Base-by-base conservation (phyloP, 371 early-diverging fungal genomes). In the Mortierella sp. region DNA sequence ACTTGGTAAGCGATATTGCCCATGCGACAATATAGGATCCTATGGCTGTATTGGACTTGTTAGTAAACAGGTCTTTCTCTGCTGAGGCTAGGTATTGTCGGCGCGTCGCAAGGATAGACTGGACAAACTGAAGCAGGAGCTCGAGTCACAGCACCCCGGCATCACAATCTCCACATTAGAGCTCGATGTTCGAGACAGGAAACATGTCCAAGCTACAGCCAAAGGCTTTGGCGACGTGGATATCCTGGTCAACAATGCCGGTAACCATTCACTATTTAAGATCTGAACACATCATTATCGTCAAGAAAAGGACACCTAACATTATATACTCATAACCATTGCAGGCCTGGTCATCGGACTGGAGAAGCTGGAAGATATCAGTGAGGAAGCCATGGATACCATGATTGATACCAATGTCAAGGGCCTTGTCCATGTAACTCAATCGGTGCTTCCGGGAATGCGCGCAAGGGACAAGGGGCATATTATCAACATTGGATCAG, bases 391-490 rank as follows among this genome's bases (percentile, higher is more conserved):
- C 12, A 84, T 93, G 67, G 92, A 96, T 67, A 82, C 86, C 50
- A 92, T 96, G 90, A 67, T 98, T 44, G 91, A 92, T 54, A 96
- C 96, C 45, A 98, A 98, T 71, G 89, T 97, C 66, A 95, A 96
- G 73, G 96, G 94, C 1, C 79, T 92, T 0, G 69, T 92, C 12
- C 88, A 87, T 54, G 88, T 92, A 8, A 93, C 94, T n/a, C 90
- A 94, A 59, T 93, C 94, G 1, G 83, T 95, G 14, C 67, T 97
- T n/a, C 92, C 91, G 1, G 81, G 84, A 5, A 95, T 98, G 95
- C 92, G 90, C 76, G 80, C 82, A 41, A 80, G 91, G 0, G 81
- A 86, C 55, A 56, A 63, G 2, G 97, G 97, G 2, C 92, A 94
- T 74, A 88, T 97, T 53, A 92, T 98, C 56, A 96, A 95, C 81